Percentiles rank a stretch among this genome's conserved stretches.
Evolutionary conservation across 2,329 filamentous ascomycete genomes (phyloP).

Genomic region (Diaporthe vaccinii): DNA sequence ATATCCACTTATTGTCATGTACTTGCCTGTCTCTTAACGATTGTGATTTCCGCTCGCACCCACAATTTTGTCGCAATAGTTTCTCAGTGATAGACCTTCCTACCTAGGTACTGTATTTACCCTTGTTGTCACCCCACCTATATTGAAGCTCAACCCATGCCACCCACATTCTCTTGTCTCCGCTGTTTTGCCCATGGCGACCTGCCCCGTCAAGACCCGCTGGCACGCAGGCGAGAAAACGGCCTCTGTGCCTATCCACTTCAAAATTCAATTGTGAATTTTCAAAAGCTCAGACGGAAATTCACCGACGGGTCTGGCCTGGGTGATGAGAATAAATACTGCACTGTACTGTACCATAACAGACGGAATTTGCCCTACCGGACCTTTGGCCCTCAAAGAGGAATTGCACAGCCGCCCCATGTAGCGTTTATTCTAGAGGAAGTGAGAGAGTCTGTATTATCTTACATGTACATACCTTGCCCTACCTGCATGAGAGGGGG

Average conservation of each 20-base stretch:
- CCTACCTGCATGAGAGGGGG: slow-evolving; percentile 30
- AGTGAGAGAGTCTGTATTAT: background rate
- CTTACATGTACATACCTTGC: slow-evolving; percentile 15
- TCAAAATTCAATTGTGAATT: background rate
- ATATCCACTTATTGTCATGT: slow-evolving; percentile 19
- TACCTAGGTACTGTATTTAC: background rate
- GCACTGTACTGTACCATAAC: background rate
- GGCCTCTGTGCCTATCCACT: background rate
- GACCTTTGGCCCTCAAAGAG: background rate
- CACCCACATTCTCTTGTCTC: background rate
- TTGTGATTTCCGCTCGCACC: slow-evolving; percentile 13
- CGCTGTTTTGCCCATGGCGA: slow-evolving; percentile 3
- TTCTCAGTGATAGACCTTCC: background rate
- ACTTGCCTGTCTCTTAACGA: background rate
- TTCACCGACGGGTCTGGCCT: background rate
- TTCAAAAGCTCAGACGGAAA: slow-evolving; percentile 1
- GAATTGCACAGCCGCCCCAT: slow-evolving; percentile 5
- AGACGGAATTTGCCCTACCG: background rate
- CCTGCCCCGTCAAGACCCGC: background rate
- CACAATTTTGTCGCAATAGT: background rate
- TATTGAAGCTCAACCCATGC: slow-evolving; percentile 20
- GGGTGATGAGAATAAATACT: background rate
- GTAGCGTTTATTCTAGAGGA: background rate
- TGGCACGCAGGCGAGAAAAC: background rate
- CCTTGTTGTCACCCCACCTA: slow-evolving; percentile 11